phyloP scores from a whole-genome alignment of 805 yeast species.

The Metschnikowia orientalis region DNA sequence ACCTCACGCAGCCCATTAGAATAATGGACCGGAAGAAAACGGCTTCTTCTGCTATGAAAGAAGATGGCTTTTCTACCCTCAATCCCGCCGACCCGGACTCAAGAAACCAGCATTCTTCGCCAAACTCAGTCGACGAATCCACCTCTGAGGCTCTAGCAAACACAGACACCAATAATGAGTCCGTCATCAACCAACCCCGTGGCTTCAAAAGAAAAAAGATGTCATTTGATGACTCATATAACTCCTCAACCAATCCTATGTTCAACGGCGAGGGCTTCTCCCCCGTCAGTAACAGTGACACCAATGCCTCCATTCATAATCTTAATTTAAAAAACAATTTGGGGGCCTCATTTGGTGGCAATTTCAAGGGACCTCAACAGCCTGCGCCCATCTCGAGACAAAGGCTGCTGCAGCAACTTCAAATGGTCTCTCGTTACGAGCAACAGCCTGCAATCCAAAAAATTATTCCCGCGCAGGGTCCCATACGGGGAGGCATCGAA shows the following conservation, averaged over 20 bases:
- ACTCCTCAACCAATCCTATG: constrained; percentile 34
- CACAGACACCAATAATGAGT: constrained; percentile 29
- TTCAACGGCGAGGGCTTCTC: constrained; percentile 39
- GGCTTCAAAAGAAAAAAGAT: constrained; percentile 46
- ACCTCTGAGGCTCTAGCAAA: constrained; percentile 48
- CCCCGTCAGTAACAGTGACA: constrained; percentile 45
- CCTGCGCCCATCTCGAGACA: constrained; percentile 14
- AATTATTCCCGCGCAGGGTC: constrained; percentile 93
- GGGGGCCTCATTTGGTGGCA: constrained; percentile 1
- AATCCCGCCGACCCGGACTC: constrained; percentile 32
- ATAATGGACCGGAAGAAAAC: constrained; percentile 92
- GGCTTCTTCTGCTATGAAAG: constrained; percentile 21
- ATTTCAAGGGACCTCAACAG: constrained; percentile 2
- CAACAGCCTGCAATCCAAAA: constrained; percentile 54
- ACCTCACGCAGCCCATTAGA: constrained; percentile 70
- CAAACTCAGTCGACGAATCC: constrained; percentile 59
- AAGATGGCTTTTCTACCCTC: constrained; percentile 9
- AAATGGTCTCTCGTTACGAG: constrained; percentile 8
- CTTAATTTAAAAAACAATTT: constrained; percentile 8
- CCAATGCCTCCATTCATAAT: constrained; percentile 30
- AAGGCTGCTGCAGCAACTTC: constrained; percentile 18
- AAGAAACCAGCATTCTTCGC: constrained; percentile 30
- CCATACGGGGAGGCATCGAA: constrained; percentile 93
- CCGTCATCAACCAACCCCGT: constrained; percentile 21
- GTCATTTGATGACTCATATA: constrained; percentile 43